A percentile compares a stretch with the other conserved stretches of the same genome.
Evolutionary conservation across 2,329 filamentous ascomycete genomes (phyloP).

Genomic region (Ophiostoma australiae): DNA sequence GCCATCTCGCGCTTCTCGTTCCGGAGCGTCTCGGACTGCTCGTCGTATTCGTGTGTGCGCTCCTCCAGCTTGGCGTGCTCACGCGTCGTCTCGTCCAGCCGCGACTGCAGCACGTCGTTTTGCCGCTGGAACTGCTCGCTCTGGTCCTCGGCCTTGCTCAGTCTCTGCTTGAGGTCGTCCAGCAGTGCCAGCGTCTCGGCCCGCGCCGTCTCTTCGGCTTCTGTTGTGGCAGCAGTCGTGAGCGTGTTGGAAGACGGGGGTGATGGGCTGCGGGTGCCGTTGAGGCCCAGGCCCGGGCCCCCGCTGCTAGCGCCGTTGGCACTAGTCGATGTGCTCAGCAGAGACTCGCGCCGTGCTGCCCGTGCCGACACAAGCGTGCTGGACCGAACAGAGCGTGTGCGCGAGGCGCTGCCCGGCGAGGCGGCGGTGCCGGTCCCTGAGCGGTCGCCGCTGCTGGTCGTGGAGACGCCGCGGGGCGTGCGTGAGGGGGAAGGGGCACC

Average conservation of each 20-base stretch:
- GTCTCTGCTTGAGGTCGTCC: constrained; percentile 76
- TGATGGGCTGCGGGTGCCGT: constrained; percentile 12
- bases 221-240: constrained; percentile 29
- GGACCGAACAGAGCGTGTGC: constrained; percentile 61
- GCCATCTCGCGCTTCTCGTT: constrained; percentile 81
- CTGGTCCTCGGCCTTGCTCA: constrained; percentile 72
- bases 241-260: neutral
- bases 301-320: constrained; percentile 4
- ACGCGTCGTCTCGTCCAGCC: constrained; percentile 77
- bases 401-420: constrained; percentile 41
- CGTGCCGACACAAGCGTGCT: constrained; percentile 68
- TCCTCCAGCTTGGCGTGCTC: constrained; percentile 86
- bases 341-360: constrained; percentile 51
- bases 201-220: constrained; percentile 65
- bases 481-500: constrained; percentile 43
- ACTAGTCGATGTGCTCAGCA: constrained; percentile 32
- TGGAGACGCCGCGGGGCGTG: constrained; percentile 42
- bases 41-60: constrained; percentile 77
- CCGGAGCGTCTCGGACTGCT: constrained; percentile 71
- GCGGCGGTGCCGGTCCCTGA: constrained; percentile 36
- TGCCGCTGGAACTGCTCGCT: constrained; percentile 81
- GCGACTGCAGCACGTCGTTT: constrained; percentile 74
- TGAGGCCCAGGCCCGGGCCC: constrained; percentile 23
- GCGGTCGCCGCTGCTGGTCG: constrained; percentile 34
- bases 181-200: constrained; percentile 74